Conservation (phyloP, 2,329 filamentous ascomycete genomes). For the Blastomyces percursus region DNA sequence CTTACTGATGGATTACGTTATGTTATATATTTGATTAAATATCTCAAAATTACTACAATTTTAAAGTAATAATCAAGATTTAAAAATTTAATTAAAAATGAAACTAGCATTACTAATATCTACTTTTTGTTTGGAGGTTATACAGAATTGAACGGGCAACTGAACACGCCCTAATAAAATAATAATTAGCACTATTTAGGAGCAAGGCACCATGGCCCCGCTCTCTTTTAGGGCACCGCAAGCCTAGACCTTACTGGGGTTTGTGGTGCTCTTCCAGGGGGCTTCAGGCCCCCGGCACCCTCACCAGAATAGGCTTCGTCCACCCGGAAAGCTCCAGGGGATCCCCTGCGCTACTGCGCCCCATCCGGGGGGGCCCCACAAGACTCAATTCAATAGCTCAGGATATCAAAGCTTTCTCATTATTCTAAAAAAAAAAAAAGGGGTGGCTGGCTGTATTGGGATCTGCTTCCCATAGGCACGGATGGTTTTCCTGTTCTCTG, state of each 20-base stretch:
- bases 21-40: too few species aligned
- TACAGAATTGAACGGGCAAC: too few species aligned
- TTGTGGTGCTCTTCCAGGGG: neutral
- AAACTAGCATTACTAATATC: too few species aligned
- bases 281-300: neutral
- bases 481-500: too few species aligned
- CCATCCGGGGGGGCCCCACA: neutral
- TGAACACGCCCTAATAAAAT: too few species aligned
- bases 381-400: neutral
- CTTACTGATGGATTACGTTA: too few species aligned
- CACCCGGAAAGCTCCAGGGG: neutral
- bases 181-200: neutral
- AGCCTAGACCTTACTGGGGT: neutral
- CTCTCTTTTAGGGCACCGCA: neutral
- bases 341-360: neutral
- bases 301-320: neutral
- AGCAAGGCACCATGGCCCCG: too few species aligned
- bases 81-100: too few species aligned
- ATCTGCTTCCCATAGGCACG: neutral
- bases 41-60: too few species aligned
- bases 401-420: neutral
- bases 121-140: too few species aligned
- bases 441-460: neutral
- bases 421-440: neutral
- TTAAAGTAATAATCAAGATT: too few species aligned